Conservation (phyloP, 2,329 filamentous ascomycete genomes). For the Clarireedia monteithiana region DNA sequence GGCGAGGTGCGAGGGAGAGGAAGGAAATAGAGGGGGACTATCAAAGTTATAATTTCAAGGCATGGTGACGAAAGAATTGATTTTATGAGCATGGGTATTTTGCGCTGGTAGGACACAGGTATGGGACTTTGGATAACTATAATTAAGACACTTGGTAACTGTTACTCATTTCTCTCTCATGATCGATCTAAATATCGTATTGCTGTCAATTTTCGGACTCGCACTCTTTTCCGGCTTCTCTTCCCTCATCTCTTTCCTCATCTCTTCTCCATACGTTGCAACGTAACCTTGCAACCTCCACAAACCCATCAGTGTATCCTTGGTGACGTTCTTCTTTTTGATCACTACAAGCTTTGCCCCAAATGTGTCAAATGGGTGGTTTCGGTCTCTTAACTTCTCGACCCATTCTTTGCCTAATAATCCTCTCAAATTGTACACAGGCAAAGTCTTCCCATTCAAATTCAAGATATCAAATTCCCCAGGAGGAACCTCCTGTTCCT, state of each 20-base stretch:
- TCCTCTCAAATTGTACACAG: constrained; percentile 44
- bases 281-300: constrained; percentile 55
- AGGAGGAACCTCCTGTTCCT: constrained; percentile 19
- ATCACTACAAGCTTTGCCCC: constrained; percentile 30
- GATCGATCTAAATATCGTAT: neutral
- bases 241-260: neutral
- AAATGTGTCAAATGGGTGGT: constrained; percentile 27
- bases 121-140: neutral
- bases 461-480: constrained; percentile 40
- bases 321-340: constrained; percentile 35
- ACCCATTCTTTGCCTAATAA: constrained; percentile 44
- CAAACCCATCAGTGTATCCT: constrained; percentile 41
- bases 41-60: constrained; percentile 17
- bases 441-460: constrained; percentile 30
- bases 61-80: neutral
- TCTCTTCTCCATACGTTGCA: constrained; percentile 11
- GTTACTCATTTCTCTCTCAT: neutral
- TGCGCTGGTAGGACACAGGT: no score
- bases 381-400: constrained; percentile 31
- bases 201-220: neutral
- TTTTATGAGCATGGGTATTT: neutral
- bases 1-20: constrained; percentile 10
- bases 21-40: neutral
- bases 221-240: neutral
- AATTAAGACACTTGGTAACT: neutral